Conservation (phyloP, 768 basidiomycete species). For the Rhodotorula taiwanensis region DNA sequence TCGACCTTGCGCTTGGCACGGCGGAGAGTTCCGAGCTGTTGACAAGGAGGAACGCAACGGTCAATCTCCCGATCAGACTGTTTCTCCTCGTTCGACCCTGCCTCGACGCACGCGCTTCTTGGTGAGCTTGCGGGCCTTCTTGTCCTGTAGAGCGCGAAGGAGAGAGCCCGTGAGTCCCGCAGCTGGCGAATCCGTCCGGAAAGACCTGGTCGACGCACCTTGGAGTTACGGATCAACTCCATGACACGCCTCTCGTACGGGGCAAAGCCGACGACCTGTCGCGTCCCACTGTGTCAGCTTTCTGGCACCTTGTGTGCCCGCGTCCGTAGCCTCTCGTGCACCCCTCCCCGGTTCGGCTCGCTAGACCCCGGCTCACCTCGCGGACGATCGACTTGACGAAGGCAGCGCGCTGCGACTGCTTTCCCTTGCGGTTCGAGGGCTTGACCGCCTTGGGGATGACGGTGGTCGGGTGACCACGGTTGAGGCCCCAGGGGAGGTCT, state of each 20-base stretch:
- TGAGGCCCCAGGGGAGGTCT: slow-evolving; percentile 40
- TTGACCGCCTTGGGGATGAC: slow-evolving; percentile 30
- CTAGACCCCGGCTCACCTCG: slow-evolving; percentile 51
- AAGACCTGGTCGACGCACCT: slow-evolving; percentile 18
- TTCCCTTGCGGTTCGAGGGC: slow-evolving; percentile 69
- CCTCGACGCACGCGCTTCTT: slow-evolving; percentile 85
- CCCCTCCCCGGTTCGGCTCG: background rate
- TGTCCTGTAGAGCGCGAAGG: slow-evolving; percentile 57
- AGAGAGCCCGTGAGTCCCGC: background rate
- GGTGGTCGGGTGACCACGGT: slow-evolving; percentile 40
- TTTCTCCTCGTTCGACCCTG: too few species aligned
- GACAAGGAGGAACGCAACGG: slow-evolving; percentile 42
- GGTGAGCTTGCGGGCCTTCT: slow-evolving; percentile 97
- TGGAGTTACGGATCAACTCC: slow-evolving; percentile 56
- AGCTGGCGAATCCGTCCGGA: background rate
- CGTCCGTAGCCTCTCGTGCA: background rate
- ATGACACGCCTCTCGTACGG: slow-evolving; percentile 84
- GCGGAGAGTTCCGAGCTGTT: slow-evolving; percentile 82
- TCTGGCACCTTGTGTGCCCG: too few species aligned
- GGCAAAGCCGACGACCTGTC: slow-evolving; percentile 52
- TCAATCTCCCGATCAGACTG: too few species aligned
- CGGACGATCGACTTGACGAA: slow-evolving; percentile 89
- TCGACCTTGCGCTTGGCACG: slow-evolving; percentile 99
- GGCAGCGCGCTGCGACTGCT: slow-evolving; percentile 77
- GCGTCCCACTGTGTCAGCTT: too few species aligned